These are phyloP conservation scores for Tephrocybe sp. DNA, from an alignment of 768 basidiomycete species.

Conservation along the genomic window DNA sequence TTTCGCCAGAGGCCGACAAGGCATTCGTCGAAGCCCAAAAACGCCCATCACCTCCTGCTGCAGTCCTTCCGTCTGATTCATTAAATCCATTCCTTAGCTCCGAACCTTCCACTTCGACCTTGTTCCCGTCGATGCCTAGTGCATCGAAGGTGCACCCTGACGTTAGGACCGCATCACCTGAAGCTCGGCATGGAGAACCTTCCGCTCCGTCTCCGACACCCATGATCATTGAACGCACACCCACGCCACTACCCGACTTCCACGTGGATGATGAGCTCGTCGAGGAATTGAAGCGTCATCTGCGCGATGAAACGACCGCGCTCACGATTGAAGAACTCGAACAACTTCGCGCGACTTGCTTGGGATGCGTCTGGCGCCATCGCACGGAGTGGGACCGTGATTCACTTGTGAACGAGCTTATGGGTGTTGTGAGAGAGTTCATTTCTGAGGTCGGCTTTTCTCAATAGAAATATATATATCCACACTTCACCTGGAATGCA, in stretches of 20 bases:
- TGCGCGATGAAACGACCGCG: constrained; percentile 51
- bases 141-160: constrained; percentile 15
- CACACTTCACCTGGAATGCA: neutral
- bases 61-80: constrained; percentile 13
- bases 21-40: constrained; percentile 15
- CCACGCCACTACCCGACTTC: constrained; percentile 80
- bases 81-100: constrained; percentile 18
- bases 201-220: constrained; percentile 25
- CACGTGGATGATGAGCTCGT: constrained; percentile 53
- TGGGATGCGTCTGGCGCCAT: constrained; percentile 79
- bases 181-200: constrained; percentile 8
- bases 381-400: constrained; percentile 83
- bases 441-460: constrained; percentile 52
- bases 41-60: constrained; percentile 1
- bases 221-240: constrained; percentile 57
- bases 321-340: constrained; percentile 90
- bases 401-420: constrained; percentile 56
- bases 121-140: constrained; percentile 19
- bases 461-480: constrained; percentile 7
- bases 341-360: constrained; percentile 83
- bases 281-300: constrained; percentile 39
- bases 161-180: constrained; percentile 18
- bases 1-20: constrained; percentile 25
- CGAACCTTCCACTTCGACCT: constrained; percentile 10
- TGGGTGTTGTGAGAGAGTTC: constrained; percentile 58